A percentile compares a stretch with the other conserved stretches of the same genome.
These are phyloP conservation scores for Solanum phureja DNA, from an alignment of 257 asterid genomes.

Conservation along the genomic window DNA sequence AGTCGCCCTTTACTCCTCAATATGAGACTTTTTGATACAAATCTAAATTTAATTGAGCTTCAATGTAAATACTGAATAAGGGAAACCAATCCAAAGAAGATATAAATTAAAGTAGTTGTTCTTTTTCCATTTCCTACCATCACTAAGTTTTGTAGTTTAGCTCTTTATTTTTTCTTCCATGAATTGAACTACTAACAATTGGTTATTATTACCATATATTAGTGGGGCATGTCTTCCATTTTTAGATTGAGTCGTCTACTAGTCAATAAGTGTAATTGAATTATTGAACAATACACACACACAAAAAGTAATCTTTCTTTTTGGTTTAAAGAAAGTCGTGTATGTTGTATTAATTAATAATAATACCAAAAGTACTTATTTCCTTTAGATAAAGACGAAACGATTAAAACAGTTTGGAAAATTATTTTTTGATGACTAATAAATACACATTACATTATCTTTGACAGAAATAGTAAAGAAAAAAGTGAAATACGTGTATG, in stretches of 20 bases:
- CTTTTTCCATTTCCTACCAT: background rate
- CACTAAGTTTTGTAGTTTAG: background rate
- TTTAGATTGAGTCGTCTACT: background rate
- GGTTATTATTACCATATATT: background rate
- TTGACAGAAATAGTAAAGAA: background rate
- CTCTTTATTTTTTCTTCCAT: background rate
- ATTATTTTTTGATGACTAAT: background rate
- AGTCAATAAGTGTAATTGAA: background rate
- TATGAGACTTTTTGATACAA: too few species aligned
- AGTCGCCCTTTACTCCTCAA: background rate
- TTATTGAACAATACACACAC: background rate
- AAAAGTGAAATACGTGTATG: background rate
- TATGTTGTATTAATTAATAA: background rate
- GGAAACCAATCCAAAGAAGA: background rate
- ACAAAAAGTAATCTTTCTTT: background rate
- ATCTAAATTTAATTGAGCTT: too few species aligned
- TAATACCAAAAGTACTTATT: background rate
- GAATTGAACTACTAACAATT: background rate
- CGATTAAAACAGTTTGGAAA: background rate
- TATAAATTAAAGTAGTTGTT: background rate
- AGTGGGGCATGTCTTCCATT: background rate
- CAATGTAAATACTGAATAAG: too few species aligned
- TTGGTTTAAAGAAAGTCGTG: background rate
- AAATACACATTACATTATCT: background rate
- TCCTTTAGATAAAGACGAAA: background rate